A percentile compares a stretch with the other conserved stretches of the same genome.
phyloP scores from a whole-genome alignment of 208 protist species.

The Leishmania guyanensis region DNA sequence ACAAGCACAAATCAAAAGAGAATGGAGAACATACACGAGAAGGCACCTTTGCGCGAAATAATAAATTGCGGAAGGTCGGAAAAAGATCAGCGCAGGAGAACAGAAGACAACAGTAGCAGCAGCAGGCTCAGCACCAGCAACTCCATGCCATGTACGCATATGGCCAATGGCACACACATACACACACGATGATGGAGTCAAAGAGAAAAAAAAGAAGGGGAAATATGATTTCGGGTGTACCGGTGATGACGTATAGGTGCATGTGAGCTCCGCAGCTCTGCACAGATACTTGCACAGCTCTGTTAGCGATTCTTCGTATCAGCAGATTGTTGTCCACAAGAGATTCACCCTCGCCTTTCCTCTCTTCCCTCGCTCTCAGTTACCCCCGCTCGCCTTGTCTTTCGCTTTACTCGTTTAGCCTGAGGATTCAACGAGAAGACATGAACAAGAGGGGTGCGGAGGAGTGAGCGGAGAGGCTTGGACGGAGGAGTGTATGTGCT shows the following conservation, averaged over 20 bases:
- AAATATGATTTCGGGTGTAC: background rate
- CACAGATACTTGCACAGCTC: background rate
- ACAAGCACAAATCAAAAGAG: background rate
- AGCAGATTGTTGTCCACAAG: background rate
- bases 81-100: background rate
- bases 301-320: background rate
- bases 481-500: background rate
- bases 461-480: background rate
- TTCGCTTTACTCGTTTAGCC: background rate
- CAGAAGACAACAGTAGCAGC: background rate
- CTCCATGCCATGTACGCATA: background rate
- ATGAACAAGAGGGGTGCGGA: background rate
- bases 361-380: too few relatives aligned
- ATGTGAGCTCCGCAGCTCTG: background rate
- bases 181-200: background rate
- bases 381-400: background rate
- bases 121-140: background rate
- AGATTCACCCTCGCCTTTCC: too few relatives aligned
- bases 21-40: background rate
- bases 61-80: background rate
- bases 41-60: background rate
- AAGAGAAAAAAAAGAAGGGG: background rate
- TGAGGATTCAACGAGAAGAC: background rate
- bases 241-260: background rate
- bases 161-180: background rate